These are phyloP conservation scores for Arctium lappa DNA, from an alignment of 129 eudicot species.

Conservation along the genomic window DNA sequence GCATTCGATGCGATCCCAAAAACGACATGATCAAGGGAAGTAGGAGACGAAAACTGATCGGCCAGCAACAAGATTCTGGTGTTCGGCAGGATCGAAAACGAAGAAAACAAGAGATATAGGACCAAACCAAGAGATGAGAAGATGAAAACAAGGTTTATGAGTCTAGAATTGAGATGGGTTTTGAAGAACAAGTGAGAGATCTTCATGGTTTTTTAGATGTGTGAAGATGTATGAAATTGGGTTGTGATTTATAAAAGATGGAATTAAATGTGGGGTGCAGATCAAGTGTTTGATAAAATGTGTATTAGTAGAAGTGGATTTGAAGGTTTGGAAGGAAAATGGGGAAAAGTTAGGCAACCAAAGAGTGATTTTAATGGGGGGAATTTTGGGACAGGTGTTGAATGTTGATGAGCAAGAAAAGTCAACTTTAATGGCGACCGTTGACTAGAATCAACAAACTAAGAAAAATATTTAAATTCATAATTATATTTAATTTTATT, in stretches of 20 bases:
- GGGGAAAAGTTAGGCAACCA: slow-evolving; percentile 37
- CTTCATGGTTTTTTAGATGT: slow-evolving; percentile 35
- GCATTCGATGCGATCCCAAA: slow-evolving; percentile 69
- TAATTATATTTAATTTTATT: not conserved
- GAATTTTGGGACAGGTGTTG: slow-evolving; percentile 23
- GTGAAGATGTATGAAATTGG: slow-evolving; percentile 8
- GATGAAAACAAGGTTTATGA: slow-evolving; percentile 30
- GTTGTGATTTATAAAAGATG: slow-evolving; percentile 1
- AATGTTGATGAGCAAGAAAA: slow-evolving; percentile 21
- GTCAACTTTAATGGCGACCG: slow-evolving; percentile 16
- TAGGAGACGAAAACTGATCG: slow-evolving; percentile 27
- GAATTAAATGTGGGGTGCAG: slow-evolving; percentile 11
- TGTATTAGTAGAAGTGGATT: slow-evolving; percentile 17
- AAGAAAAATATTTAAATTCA: not conserved
- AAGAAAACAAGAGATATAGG: slow-evolving; percentile 27
- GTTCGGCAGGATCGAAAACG: slow-evolving; percentile 33
- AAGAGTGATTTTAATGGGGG: slow-evolving; percentile 10
- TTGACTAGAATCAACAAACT: slow-evolving; percentile 20
- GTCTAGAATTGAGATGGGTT: slow-evolving; percentile 21
- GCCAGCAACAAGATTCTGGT: slow-evolving; percentile 11
- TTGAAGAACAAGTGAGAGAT: slow-evolving; percentile 10
- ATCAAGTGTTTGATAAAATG: slow-evolving; percentile 22
- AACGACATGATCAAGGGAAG: slow-evolving; percentile 58
- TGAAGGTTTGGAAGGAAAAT: slow-evolving; percentile 35
- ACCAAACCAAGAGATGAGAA: slow-evolving; percentile 32